Conservation (phyloP, 352 stramenopile genomes). For the Phytophthora syringae region DNA sequence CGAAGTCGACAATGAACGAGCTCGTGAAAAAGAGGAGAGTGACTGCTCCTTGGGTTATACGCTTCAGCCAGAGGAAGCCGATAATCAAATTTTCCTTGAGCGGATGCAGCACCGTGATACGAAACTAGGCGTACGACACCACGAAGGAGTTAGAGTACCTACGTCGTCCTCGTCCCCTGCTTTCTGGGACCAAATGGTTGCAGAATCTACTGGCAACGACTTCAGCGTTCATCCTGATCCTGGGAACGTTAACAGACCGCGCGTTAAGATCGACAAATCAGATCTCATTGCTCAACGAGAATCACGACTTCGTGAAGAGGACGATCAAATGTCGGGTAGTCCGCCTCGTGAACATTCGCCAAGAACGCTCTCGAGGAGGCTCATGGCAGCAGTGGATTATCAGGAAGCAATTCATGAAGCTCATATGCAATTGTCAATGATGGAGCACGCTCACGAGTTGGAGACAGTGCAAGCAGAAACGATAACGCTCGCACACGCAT, state of each 20-base stretch:
- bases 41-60: background rate
- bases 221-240: background rate
- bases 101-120: background rate
- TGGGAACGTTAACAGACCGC: background rate
- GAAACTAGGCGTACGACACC: background rate
- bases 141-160: background rate
- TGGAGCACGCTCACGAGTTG: conserved; percentile 63
- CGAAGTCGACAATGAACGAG: conserved; percentile 43
- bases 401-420: conserved; percentile 72
- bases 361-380: conserved; percentile 45
- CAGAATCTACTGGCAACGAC: conserved; percentile 3
- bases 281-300: conserved; percentile 29
- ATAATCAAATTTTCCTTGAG: background rate
- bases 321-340: conserved; percentile 21
- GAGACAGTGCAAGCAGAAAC: conserved; percentile 62
- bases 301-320: conserved; percentile 16
- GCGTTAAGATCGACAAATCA: conserved; percentile 35
- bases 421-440: conserved; percentile 60
- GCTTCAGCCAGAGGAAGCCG: background rate
- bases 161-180: conserved; percentile 23
- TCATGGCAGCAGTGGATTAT: conserved; percentile 73
- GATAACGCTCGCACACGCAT: conserved; percentile 56
- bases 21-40: conserved; percentile 12
- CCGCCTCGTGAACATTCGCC: conserved; percentile 47
- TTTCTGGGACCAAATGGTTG: conserved; percentile 43